Percentiles rank a stretch among this genome's conserved stretches.
phyloP scores from a whole-genome alignment of 441 rosid species.

The Pelargonium australe region DNA sequence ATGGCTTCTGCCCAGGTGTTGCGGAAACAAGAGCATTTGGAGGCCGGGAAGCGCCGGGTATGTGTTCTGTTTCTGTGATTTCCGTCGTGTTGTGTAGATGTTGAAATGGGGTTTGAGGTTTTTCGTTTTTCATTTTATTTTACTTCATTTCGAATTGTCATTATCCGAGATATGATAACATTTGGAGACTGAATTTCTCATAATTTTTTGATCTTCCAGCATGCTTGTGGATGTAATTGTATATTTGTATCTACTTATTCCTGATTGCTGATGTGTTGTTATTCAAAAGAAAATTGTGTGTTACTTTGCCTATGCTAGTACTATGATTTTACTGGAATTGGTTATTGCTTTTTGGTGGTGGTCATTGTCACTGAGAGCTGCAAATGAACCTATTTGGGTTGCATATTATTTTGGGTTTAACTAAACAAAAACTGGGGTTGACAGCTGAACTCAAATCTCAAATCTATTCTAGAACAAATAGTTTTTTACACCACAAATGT shows the following conservation, averaged over 20 bases:
- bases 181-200: not conserved
- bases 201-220: not conserved
- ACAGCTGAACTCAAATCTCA: not conserved
- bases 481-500: not conserved
- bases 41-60: constrained; percentile 97
- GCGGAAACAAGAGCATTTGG: constrained; percentile 78
- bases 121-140: not conserved
- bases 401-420: not conserved
- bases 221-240: not conserved
- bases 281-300: not conserved
- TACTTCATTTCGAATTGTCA: not conserved
- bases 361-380: not conserved
- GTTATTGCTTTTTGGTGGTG: not conserved
- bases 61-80: constrained; percentile 4
- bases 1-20: constrained; percentile 94
- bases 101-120: not conserved
- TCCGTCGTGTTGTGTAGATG: not conserved
- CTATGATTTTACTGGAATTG: not conserved
- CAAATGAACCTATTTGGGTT: not conserved
- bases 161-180: not conserved
- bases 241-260: not conserved
- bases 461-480: not conserved
- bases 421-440: not conserved
- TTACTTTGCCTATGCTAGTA: not conserved
- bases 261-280: not conserved